These are phyloP conservation scores for Hanseniaspora taiwanica DNA, from an alignment of 805 yeast genomes.

Conservation along the genomic window DNA sequence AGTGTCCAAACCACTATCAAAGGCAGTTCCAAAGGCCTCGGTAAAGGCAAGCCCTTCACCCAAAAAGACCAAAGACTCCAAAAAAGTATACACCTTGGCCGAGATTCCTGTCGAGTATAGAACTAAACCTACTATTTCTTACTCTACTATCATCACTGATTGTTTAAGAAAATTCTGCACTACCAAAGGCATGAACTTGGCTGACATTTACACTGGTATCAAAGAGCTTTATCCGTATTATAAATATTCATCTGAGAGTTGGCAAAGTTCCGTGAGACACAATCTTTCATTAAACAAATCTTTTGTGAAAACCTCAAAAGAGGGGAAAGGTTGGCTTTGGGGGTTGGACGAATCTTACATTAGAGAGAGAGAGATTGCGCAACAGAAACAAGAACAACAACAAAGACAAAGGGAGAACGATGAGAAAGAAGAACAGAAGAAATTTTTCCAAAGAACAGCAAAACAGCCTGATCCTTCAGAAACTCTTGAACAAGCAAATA, in stretches of 20 bases:
- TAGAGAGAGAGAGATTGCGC: slow-evolving; percentile 65
- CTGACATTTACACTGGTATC: slow-evolving; percentile 78
- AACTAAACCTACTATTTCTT: slow-evolving; percentile 70
- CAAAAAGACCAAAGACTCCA: slow-evolving; percentile 34
- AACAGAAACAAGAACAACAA: slow-evolving; percentile 50
- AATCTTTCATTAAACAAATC: slow-evolving; percentile 77
- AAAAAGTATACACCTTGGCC: slow-evolving; percentile 57
- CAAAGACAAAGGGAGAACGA: slow-evolving; percentile 8
- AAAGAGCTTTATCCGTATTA: slow-evolving; percentile 84
- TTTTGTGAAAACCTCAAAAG: slow-evolving; percentile 67
- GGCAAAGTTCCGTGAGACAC: slow-evolving; percentile 93
- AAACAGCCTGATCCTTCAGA: slow-evolving; percentile 20
- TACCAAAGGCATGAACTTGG: slow-evolving; percentile 43
- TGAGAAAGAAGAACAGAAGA: slow-evolving; percentile 9
- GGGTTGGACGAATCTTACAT: slow-evolving; percentile 78
- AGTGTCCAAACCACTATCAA: no score
- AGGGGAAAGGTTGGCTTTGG: slow-evolving; percentile 94
- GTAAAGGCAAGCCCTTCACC: slow-evolving; percentile 31
- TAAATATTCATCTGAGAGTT: slow-evolving; percentile 88
- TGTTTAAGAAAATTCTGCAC: slow-evolving; percentile 59
- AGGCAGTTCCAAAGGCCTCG: slow-evolving; percentile 22
- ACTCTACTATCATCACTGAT: slow-evolving; percentile 67
- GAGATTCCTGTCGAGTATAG: slow-evolving; percentile 85
- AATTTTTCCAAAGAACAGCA: slow-evolving; percentile 24
- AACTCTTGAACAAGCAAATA: slow-evolving; percentile 25